Base-by-base conservation (phyloP, 345 rosid species). In the Brassica juncea region DNA sequence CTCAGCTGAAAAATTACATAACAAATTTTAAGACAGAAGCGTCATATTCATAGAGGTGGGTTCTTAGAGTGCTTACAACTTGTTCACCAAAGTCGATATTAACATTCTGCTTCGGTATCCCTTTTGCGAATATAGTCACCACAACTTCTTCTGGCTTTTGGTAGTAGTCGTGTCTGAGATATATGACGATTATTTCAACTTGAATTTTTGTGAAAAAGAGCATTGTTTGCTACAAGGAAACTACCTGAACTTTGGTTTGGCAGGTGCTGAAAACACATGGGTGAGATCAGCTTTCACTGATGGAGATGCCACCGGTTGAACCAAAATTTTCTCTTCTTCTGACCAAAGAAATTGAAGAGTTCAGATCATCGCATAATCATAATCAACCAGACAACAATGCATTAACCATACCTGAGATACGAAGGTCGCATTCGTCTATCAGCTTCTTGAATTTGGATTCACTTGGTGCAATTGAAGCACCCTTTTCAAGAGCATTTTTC, bases 61-160 rank as follows among this genome's bases (percentile, higher is more conserved):
- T 63, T 73, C 49, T 47, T 49, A 6, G 74, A 35, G 39, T 58
- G 37, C 62, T 81, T 81, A 95, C 99, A 47, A 90, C 90, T 66
- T 95, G 99, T 86, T 91, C 98, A 19, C 98, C 98, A 81, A 86
- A 93, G 70, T 89, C 92, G 23, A 91, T 83, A 7, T 75, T 31
- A 52, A 93, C 92, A 80, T 75, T 78, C 31, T 87, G 72, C 6
- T 85, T 84, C 2, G 86, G 91, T 75, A 95, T 68, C 76, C 97
- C 92, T 86, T 91, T 91, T 1, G 97, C 99, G 77, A 95, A 91
- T 54, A 93, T 71, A 21, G 94, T 93, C 55, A 95, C 87, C 66
- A 95, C 97, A 68, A 91, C 94, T 82, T 90, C 97, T 61, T 93
- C 94, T 34, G 93, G 92, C 85, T 87, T 95, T 84, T 95, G 99